phyloP scores from a whole-genome alignment of 169 alveolate genomes.

The Eimeria sp. region DNA sequence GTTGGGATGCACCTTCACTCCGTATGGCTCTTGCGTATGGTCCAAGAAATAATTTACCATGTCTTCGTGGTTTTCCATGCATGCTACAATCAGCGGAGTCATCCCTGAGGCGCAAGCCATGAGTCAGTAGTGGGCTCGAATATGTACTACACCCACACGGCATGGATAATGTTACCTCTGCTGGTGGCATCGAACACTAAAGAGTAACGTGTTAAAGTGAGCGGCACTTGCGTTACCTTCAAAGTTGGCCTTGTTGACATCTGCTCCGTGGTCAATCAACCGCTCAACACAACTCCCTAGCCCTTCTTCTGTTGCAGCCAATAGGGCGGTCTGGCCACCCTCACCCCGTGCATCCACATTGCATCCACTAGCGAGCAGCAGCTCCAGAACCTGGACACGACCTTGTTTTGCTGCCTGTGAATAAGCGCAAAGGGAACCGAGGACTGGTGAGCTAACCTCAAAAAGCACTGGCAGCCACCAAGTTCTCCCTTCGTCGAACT shows the following conservation, averaged over 20 bases:
- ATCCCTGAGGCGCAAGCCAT: constrained; percentile 33
- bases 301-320: constrained; percentile 93
- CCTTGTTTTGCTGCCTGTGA: constrained; percentile 84
- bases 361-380: constrained; percentile 77
- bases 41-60: constrained; percentile 77
- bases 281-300: constrained; percentile 87
- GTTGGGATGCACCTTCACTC: constrained; percentile 63
- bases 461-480: background rate
- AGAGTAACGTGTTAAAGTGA: background rate
- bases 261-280: constrained; percentile 82
- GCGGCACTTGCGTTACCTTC: constrained; percentile 33
- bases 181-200: background rate
- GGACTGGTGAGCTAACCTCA: background rate
- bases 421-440: background rate
- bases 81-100: constrained; percentile 84
- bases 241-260: constrained; percentile 74
- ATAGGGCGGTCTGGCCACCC: constrained; percentile 87
- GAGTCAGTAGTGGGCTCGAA: background rate
- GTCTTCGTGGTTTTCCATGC: constrained; percentile 81
- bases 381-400: constrained; percentile 68
- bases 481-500: background rate
- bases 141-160: background rate
- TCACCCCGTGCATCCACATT: constrained; percentile 68
- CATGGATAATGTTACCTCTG: background rate
- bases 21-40: constrained; percentile 74